Evolutionary conservation across 805 yeast genomes (phyloP), one percentile per base, ranked within the genome.

Genomic region (Yamadazyma nakazawae): DNA sequence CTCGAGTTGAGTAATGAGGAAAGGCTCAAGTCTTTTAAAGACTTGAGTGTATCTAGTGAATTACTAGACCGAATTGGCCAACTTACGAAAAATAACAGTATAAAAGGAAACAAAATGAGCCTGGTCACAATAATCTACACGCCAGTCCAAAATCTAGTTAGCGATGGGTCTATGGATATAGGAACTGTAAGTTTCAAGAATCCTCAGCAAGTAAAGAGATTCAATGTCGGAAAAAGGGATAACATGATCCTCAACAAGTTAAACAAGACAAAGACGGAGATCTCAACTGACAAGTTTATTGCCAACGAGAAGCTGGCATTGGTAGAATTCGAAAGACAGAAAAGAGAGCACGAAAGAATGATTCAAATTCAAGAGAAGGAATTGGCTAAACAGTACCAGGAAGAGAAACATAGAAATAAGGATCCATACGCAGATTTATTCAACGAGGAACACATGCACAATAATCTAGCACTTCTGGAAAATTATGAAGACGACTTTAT

Each of bases 151-250:
- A 87, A 87, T 58, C 67, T 87, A 46, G 72, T 76, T 36, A 84
- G 84, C 53, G 80, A 80, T 43, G 84, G 83, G 12, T 78, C 78
- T 26, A 86, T 85, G 94, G 88, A 79, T 40, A 79, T 78, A 5
- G 95, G 95, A 3, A 88, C 88, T 42, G 95, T 87, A 6, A 79
- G 87, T 1, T 87, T 85, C 63, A 78, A 82, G 47, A 80, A 83
- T 48, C 74, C 72, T 2, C 79, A 76, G 50, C 64, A 68, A 43
- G 81, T 84, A 19, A 76, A 70, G 50, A 75, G 79, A 51, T 63
- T 79, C 26, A 74, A 71, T 50, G 76, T 88, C 28, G 76, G 72
- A 42, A 73, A 74, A 34, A 74, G 82, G 52, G 82, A 82, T 38
- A 85, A 82, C 56, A 64, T 78, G 5, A 68, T 83, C 2, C 60